Percentiles rank a stretch among this genome's conserved stretches.
phyloP scores from a whole-genome alignment of 352 stramenopile genomes.

The Peronosclerospora sorghi region DNA sequence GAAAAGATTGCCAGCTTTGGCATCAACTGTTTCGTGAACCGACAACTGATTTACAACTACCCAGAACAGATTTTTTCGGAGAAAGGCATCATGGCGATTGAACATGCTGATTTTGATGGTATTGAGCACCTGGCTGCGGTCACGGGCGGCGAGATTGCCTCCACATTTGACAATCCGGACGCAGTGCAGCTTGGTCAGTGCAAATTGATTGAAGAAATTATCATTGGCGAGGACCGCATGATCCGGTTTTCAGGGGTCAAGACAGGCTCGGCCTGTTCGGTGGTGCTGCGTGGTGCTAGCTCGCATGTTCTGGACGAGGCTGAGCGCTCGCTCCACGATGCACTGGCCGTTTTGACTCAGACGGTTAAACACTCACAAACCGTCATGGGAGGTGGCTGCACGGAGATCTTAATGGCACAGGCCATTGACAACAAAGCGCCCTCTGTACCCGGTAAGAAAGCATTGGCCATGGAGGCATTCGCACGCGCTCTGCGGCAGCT shows the following conservation, averaged over 20 bases:
- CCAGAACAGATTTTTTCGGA: constrained; percentile 98
- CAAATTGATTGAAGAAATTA: constrained; percentile 97
- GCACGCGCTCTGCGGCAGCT: constrained; percentile 92
- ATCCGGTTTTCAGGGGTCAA: constrained; percentile 97
- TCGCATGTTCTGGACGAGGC: constrained; percentile 97
- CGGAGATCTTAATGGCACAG: constrained; percentile 94
- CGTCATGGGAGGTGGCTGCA: constrained; percentile 95
- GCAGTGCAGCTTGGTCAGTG: constrained; percentile 94
- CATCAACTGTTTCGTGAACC: constrained; percentile 99
- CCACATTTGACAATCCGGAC: constrained; percentile 98
- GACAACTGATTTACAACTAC: constrained; percentile 99
- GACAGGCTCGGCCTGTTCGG: constrained; percentile 89
- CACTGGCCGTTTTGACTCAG: constrained; percentile 93
- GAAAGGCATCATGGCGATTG: constrained; percentile 97
- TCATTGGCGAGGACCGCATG: constrained; percentile 97
- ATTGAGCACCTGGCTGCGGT: constrained; percentile 97
- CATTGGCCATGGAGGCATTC: constrained; percentile 97
- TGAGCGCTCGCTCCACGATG: constrained; percentile 98
- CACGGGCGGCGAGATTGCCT: constrained; percentile 90
- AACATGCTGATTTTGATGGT: constrained; percentile 99
- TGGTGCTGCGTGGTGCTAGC: constrained; percentile 91
- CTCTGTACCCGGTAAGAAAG: constrained; percentile 94
- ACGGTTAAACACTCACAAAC: constrained; percentile 95
- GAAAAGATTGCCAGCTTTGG: constrained; percentile 97
- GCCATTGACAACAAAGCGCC: constrained; percentile 85